Percentiles rank a stretch among this genome's conserved stretches.
Evolutionary conservation across 148 eudicot species (phyloP).

Genomic region (Silene uniflora): DNA sequence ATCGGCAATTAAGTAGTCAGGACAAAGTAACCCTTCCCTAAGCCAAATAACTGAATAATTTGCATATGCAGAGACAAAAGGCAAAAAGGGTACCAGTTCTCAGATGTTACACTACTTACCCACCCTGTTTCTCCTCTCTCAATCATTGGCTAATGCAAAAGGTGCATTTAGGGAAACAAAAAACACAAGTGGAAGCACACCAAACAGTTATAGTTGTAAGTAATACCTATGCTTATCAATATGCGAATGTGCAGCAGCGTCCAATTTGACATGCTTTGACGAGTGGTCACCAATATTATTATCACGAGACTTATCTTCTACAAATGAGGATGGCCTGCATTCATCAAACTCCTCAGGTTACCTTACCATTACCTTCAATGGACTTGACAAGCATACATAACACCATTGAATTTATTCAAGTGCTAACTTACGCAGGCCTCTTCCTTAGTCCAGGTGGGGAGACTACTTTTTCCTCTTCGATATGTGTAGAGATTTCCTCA

Average conservation of each 20-base stretch:
- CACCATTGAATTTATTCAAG: not conserved
- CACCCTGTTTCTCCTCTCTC: not conserved
- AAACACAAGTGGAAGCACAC: not conserved
- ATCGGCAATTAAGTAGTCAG: not conserved
- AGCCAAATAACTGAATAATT: not conserved
- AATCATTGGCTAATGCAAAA: not conserved
- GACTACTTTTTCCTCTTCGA: slow-evolving; percentile 39
- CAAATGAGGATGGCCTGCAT: slow-evolving; percentile 45
- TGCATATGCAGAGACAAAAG: not conserved
- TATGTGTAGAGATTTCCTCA: slow-evolving; percentile 35
- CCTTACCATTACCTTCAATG: not conserved
- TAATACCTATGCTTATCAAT: slow-evolving; percentile 81
- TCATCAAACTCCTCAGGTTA: slow-evolving; percentile 3
- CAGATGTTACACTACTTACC: too few relatives aligned
- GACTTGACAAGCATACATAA: slow-evolving; percentile 6
- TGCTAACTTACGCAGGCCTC: slow-evolving; percentile 62
- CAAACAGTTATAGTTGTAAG: not conserved
- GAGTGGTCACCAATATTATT: slow-evolving; percentile 36
- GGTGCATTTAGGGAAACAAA: not conserved
- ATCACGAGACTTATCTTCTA: slow-evolving; percentile 42
- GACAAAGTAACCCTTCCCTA: not conserved
- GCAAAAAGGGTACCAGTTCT: not conserved
- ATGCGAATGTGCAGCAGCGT: slow-evolving; percentile 55
- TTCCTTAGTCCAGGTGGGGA: slow-evolving; percentile 64
- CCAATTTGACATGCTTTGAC: slow-evolving; percentile 58